Evolutionary conservation across 2,329 filamentous ascomycete genomes (phyloP).

Genomic region (Xylaria sp.): DNA sequence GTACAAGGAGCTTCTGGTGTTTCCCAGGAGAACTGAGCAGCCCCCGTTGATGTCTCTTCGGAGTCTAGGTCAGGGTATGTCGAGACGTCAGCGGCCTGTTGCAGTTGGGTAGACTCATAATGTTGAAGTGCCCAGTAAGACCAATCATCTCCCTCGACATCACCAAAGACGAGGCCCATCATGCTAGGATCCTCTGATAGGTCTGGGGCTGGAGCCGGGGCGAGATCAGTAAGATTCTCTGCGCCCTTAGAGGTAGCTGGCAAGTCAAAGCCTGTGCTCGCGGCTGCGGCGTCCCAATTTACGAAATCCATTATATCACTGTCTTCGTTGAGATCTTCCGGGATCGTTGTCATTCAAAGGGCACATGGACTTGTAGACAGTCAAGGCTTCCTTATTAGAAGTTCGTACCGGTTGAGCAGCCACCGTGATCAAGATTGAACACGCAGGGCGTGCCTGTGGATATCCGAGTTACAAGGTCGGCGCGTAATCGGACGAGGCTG

Average conservation of each 20-base stretch:
- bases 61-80: constrained; percentile 46
- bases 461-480: constrained; percentile 20
- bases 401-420: constrained; percentile 25
- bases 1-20: constrained; percentile 60
- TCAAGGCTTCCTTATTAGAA: constrained; percentile 6
- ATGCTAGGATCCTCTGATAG: constrained; percentile 52
- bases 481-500: constrained; percentile 24
- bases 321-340: constrained; percentile 51
- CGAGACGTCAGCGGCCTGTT: constrained; percentile 49
- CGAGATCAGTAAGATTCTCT: constrained; percentile 45
- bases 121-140: constrained; percentile 69
- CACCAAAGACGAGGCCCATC: constrained; percentile 65
- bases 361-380: constrained; percentile 17
- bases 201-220: constrained; percentile 39
- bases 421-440: constrained; percentile 14
- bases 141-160: constrained; percentile 68
- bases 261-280: constrained; percentile 49
- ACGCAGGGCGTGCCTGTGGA: constrained; percentile 22
- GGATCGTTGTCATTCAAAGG: constrained; percentile 54
- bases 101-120: constrained; percentile 58
- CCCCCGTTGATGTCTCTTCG: constrained; percentile 43
- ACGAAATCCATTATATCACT: constrained; percentile 69
- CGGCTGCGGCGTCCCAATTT: constrained; percentile 64
- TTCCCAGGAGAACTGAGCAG: constrained; percentile 54
- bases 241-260: constrained; percentile 51